Evolutionary conservation across 306 rosid genomes (phyloP), one percentile per base, ranked within the genome.

Genomic region (Hippophae rhamnoides): DNA sequence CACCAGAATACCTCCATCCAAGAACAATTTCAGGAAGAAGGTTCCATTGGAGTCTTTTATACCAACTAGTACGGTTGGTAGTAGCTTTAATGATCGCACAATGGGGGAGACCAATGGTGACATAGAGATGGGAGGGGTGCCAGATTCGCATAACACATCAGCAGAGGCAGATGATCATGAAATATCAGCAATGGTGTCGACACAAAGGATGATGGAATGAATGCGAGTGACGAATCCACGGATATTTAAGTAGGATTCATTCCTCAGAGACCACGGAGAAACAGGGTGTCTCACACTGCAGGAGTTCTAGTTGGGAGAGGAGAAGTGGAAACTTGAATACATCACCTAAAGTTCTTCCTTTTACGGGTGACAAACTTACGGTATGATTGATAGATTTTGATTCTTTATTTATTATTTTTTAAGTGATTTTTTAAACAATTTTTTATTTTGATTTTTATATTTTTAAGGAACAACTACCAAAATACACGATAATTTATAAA

Each of bases 1-100:
- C 74, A 61, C 81, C 18, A 60, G 67, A 8, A 74, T 86, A 72
- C 86, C 86, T 44, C 81, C 78, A 62, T 86, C 94, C 54, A 78
- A 67, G 79, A 78, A 80, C 71, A 65, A 78, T 43, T 86, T 82
- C 66, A 80, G 89, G 79, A 69, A 68, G 18, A 80, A 69, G 68
- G 69, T 86, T 66, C 81, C 78, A 57, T 77, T 50, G 56, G 78
- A 82, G 56, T 67, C 47, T 52, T 61, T 66, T 31, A 67, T 65
- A 44, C 51, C 69, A 38, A 46, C 77, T 52, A 26, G 43, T 31
- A 64, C 67, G 45, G 66, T 43, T 6, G 80, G 76, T 43, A 47
- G 54, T 51, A 66, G 61, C 56, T 60, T 76, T 58, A 64, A 66
- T 3, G 63, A 70, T 56, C 86, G 81, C 54, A 18, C 69, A 44